Conservation (phyloP, 331 rosid genomes). For the Phaseolus coccineus region DNA sequence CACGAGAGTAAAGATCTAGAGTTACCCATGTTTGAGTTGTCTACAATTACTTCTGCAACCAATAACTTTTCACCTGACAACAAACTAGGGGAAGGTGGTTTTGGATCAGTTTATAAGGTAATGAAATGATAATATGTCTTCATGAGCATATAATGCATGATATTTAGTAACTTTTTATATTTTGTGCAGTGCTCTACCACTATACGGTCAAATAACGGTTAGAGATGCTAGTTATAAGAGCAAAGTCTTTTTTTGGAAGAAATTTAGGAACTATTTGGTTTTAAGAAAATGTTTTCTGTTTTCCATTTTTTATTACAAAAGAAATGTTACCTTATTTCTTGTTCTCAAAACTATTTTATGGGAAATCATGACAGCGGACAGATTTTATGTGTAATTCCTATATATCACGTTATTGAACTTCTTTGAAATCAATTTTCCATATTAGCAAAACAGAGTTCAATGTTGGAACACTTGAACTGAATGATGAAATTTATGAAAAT, state of each 20-base stretch:
- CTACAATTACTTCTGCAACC: slow-evolving; percentile 39
- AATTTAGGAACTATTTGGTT: neutral
- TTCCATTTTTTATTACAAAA: neutral
- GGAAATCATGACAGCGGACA: neutral
- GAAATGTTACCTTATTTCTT: neutral
- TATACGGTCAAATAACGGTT: neutral
- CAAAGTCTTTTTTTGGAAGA: neutral
- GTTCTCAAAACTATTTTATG: neutral
- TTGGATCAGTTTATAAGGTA: slow-evolving; percentile 47
- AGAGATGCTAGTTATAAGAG: neutral
- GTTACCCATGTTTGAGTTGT: slow-evolving; percentile 40
- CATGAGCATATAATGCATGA: neutral
- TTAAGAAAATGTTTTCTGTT: neutral
- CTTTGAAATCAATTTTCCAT: neutral
- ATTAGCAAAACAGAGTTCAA: neutral
- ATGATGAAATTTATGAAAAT: neutral
- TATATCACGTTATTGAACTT: neutral
- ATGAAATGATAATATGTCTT: neutral
- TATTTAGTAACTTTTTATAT: neutral
- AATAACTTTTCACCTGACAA: slow-evolving; percentile 37
- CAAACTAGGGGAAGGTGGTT: slow-evolving; percentile 41
- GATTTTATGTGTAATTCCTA: neutral
- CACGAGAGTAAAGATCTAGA: slow-evolving; percentile 32
- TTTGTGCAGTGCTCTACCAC: neutral
- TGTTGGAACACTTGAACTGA: neutral